Base-by-base conservation (phyloP, 495 filamentous ascomycete genomes). In the Penicillium paxilli region DNA sequence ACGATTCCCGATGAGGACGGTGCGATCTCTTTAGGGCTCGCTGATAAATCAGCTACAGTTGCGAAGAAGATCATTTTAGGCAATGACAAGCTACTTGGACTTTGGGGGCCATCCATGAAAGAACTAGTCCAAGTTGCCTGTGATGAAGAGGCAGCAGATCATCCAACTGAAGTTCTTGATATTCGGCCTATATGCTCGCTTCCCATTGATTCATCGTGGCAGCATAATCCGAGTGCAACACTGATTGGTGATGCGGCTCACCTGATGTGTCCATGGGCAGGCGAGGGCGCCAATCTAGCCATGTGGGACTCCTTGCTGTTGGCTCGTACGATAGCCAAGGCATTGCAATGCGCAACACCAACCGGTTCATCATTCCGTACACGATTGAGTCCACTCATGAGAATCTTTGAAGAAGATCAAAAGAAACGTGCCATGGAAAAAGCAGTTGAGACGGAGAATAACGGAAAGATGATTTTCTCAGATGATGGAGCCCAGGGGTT, bases 181-280 rank as follows among this genome's bases (percentile, higher is more conserved):
- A 51, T 59, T 54, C 63, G 66, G 21, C 64, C 65, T 9, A 52
- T 83, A 0, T 84, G 77, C 51, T 80, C 76, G 62, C 68, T 87
- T 0, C 80, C 82, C 2, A 66, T 79, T 4, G 83, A 79, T 11
- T 45, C 70, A 24, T 55, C 52, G 4, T 87, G 82, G 81, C 62
- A 73, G 49, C 63, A 71, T 14, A 53, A 60, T 0, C 50, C 66
- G 0, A 73, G 76, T 9, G 65, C 80, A 7, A 82, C 83, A 3
- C 60, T 87, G 7, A 69, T 85, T 21, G 84, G 84, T 4, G 84
- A 87, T 64, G 80, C 84, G 4, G 84, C 84, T 5, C 82, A 87
- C 58, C 53, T 86, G 5, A 84, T 84, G 82, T 79, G 77, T 2
- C 83, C 83, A 0, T 84, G 80, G 57, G 80, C 77, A 0, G 84